These are phyloP conservation scores for Mollisia scopiformis DNA, from an alignment of 2,329 filamentous ascomycete genomes.

Conservation along the genomic window DNA sequence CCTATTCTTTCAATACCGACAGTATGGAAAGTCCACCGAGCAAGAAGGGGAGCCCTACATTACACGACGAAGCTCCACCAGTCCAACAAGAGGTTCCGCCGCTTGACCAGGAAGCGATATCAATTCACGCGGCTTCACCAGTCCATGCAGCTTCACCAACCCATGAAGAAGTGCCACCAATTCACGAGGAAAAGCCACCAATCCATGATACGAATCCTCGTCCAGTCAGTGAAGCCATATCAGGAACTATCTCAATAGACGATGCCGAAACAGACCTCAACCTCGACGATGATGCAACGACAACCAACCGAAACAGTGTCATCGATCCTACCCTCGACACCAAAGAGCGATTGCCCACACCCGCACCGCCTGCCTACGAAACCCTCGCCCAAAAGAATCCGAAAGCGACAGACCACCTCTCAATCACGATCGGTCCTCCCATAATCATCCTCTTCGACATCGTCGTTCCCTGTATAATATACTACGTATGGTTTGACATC, in stretches of 20 bases:
- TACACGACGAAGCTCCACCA: no score
- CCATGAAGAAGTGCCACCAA: no score
- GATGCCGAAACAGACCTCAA: background rate
- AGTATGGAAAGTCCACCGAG: background rate
- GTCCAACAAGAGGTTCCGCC: no score
- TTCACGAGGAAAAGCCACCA: no score
- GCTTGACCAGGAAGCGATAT: no score
- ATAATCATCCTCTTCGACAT: conserved; percentile 29
- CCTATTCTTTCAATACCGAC: background rate
- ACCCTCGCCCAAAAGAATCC: conserved; percentile 29
- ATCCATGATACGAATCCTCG: background rate
- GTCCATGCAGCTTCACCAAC: no score
- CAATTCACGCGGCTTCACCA: no score
- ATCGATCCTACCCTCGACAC: background rate
- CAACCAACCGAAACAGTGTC: background rate
- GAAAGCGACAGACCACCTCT: conserved; percentile 25
- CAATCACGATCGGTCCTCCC: conserved; percentile 27
- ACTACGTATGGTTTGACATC: conserved; percentile 25
- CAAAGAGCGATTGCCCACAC: background rate
- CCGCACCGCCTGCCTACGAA: conserved; percentile 15
- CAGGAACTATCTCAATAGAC: background rate
- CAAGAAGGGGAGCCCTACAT: no score
- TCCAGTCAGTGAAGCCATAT: background rate
- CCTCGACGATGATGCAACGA: background rate
- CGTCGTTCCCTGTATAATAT: conserved; percentile 28